These are phyloP conservation scores for Myriosclerotinia curreyana DNA, from an alignment of 2,329 filamentous ascomycete species.

Conservation along the genomic window DNA sequence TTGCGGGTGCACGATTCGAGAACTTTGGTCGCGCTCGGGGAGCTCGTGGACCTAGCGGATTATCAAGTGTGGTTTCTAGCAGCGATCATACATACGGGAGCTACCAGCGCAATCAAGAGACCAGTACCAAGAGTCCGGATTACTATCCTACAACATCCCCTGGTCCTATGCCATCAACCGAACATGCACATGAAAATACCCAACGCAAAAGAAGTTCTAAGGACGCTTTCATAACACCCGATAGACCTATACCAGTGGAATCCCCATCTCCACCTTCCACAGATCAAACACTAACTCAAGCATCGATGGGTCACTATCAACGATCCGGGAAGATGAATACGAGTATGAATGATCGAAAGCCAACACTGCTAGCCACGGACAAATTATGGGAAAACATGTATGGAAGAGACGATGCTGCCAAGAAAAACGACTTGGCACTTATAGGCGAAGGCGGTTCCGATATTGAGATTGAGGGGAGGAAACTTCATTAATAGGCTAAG, in stretches of 20 bases:
- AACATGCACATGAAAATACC: fast-evolving
- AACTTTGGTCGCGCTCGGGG: neutral
- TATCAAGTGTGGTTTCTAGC: neutral
- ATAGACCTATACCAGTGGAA: fast-evolving
- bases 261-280: neutral
- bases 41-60: neutral
- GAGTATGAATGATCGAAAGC: neutral
- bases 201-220: neutral
- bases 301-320: no score
- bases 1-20: neutral
- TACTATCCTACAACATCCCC: neutral
- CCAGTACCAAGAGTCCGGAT: no score
- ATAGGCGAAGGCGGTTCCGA: neutral
- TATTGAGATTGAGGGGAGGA: neutral
- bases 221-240: neutral
- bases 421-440: no score
- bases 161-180: no score
- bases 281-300: neutral
- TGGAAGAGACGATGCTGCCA: neutral
- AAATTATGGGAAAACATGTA: neutral
- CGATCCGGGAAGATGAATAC: neutral
- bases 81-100: neutral
- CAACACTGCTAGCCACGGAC: neutral
- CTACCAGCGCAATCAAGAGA: neutral
- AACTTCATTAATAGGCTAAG: neutral